Evolutionary conservation across 345 rosid species (phyloP), one percentile per base, ranked within the genome.

Genomic region (Salix caprea): DNA sequence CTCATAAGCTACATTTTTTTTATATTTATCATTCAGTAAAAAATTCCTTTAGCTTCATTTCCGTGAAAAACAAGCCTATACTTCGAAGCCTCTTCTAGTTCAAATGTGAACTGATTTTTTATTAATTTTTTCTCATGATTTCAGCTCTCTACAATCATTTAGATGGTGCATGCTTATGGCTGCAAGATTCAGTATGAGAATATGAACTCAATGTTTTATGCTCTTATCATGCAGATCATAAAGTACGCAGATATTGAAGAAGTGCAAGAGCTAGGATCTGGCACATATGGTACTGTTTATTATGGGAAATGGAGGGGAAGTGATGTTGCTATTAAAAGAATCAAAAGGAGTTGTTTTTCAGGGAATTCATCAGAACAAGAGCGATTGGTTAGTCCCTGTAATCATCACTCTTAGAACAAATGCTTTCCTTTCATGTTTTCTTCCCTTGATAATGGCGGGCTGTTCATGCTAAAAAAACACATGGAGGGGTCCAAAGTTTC

Each of bases 241-340:
- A 93, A 87, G 82, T 77, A 93, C 76, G 74, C 81, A 14, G 97
- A 95, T 78, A 86, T 95, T 62, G 97, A 95, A 90, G 99, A 95
- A 74, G 74, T 89, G 65, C 82, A 80, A 61, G 99, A 95, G 84
- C 82, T 95, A 34, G 99, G 99, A 54, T 91, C 97, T 0, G 99
- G 99, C 39, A 95, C 97, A 71, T 95, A 88, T 81, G 97, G 97
- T 81, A 91, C 97, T 26, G 97, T 95, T 36, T 91, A 89, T 78
- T 83, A 88, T 73, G 99, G 96, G 70, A 95, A 91, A 79, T 95
- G 99, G 97, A 90, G 97, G 79, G 99, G 99, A 71, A 93, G 97
- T 52, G 97, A 91, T 83, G 97, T 95, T 60, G 99, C 97, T 74
- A 91, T 95, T 72, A 93, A 95, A 84, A 85, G 97, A 78, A 95